These are phyloP conservation scores for Curvularia lunata DNA, from an alignment of 2,329 filamentous ascomycete species.

Conservation along the genomic window DNA sequence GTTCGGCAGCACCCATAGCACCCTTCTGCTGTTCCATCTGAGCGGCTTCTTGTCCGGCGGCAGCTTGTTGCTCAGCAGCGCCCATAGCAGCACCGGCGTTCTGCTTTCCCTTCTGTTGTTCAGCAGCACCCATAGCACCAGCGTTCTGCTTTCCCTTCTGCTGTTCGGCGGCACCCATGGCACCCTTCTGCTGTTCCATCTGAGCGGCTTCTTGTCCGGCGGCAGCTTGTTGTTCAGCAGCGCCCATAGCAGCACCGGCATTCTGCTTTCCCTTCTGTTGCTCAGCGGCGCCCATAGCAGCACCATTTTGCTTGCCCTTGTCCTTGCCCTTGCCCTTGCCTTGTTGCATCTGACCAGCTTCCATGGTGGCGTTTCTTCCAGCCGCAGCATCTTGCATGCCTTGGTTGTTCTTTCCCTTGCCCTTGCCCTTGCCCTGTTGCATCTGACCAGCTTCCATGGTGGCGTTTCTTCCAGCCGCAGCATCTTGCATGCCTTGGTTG, in stretches of 20 bases:
- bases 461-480: too few species aligned
- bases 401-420: too few species aligned
- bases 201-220: background rate
- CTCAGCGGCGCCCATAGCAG: background rate
- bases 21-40: slow-evolving; percentile 3
- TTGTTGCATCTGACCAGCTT: too few species aligned
- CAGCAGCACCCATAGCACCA: background rate
- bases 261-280: slow-evolving; percentile 5
- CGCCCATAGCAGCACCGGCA: background rate
- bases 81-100: background rate
- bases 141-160: slow-evolving; percentile 1
- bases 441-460: background rate
- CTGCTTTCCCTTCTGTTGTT: background rate
- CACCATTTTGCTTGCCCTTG: background rate
- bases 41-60: slow-evolving; percentile 1
- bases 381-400: too few species aligned
- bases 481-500: too few species aligned
- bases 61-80: background rate
- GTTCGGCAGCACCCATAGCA: slow-evolving; percentile 6
- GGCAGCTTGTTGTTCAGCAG: background rate
- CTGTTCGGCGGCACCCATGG: too few species aligned
- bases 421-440: too few species aligned
- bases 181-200: background rate
- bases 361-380: too few species aligned
- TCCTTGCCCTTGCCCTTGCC: too few species aligned